Percentiles rank a stretch among this genome's conserved stretches.
These are phyloP conservation scores for Quercus dentata DNA, from an alignment of 306 rosid species.

Conservation along the genomic window DNA sequence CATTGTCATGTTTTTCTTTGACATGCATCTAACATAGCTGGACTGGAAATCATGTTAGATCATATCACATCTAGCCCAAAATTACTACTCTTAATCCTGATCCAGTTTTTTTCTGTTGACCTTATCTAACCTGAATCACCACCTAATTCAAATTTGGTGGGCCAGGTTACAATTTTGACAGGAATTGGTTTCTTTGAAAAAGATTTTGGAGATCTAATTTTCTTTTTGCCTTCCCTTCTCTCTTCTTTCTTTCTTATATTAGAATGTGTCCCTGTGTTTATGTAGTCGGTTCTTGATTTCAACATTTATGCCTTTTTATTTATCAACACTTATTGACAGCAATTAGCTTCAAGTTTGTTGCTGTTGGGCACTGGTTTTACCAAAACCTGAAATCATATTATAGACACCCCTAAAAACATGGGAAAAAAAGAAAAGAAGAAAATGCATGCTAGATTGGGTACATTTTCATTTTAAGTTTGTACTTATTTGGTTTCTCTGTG, in stretches of 20 bases:
- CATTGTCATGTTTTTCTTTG: neutral
- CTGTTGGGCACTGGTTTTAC: neutral
- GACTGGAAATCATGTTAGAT: neutral
- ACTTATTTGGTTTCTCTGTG: conserved; percentile 22
- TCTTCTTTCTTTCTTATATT: neutral
- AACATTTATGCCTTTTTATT: neutral
- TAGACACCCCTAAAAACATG: neutral
- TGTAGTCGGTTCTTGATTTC: conserved; percentile 4
- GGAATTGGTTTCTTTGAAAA: neutral
- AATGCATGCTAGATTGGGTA: neutral
- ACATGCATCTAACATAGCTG: neutral
- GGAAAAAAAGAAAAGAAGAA: neutral
- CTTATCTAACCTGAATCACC: neutral
- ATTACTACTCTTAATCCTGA: neutral
- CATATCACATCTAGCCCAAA: neutral
- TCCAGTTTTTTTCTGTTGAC: neutral
- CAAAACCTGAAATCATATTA: neutral
- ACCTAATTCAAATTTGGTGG: neutral
- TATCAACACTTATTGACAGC: neutral
- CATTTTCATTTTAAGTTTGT: conserved; percentile 2
- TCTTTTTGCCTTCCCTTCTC: neutral
- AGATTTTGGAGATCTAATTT: neutral
- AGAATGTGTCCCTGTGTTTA: conserved; percentile 1
- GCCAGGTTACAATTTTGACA: neutral
- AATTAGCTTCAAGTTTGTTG: neutral